Percentiles rank a stretch among this genome's conserved stretches.
These are phyloP conservation scores for Rugosomyces carneus DNA, from an alignment of 1,284 basidiomycete species.

Conservation along the genomic window DNA sequence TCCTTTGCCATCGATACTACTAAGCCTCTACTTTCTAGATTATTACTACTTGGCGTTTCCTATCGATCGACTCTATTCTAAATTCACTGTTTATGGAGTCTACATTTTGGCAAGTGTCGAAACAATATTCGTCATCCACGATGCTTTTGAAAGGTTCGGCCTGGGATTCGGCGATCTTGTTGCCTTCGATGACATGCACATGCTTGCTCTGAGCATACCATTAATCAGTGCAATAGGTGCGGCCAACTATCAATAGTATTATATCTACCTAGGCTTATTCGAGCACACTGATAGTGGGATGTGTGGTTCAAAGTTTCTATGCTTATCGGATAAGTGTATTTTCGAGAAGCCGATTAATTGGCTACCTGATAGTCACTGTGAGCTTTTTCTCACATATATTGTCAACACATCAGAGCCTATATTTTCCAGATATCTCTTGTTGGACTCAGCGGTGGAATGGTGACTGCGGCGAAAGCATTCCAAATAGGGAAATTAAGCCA, in stretches of 20 bases:
- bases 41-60: constrained; percentile 22
- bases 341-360: constrained; percentile 16
- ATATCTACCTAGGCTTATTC: constrained; percentile 1
- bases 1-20: neutral
- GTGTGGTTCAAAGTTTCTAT: constrained; percentile 19
- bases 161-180: constrained; percentile 16
- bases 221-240: constrained; percentile 20
- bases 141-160: constrained; percentile 20
- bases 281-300: constrained; percentile 10
- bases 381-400: neutral
- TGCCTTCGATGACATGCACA: constrained; percentile 17
- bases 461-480: constrained; percentile 18
- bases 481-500: constrained; percentile 18
- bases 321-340: constrained; percentile 20
- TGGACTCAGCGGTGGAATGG: constrained; percentile 16
- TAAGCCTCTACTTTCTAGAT: constrained; percentile 7
- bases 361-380: constrained; percentile 13
- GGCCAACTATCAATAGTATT: neutral
- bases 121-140: constrained; percentile 17
- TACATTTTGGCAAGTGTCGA: constrained; percentile 19
- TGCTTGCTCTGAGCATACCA: constrained; percentile 18
- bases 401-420: neutral
- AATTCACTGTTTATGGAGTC: constrained; percentile 19
- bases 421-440: constrained; percentile 14
- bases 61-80: constrained; percentile 15